Percentiles rank a stretch among this genome's conserved stretches.
phyloP scores from a whole-genome alignment of 495 filamentous ascomycete genomes.

The Rusavskia elegans region DNA sequence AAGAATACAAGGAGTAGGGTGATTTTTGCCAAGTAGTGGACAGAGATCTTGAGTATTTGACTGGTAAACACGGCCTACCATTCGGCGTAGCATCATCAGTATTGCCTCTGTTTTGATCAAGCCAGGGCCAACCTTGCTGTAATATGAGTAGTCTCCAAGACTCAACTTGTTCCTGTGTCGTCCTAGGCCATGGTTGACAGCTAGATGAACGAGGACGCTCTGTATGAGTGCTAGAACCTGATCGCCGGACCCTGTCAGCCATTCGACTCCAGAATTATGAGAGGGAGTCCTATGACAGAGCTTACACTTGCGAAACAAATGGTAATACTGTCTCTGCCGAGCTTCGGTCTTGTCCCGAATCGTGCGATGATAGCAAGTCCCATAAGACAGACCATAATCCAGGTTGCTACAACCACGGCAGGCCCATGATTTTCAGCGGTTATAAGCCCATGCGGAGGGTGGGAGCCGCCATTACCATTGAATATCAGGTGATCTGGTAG shows the following conservation, averaged over 20 bases:
- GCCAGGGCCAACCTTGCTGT: neutral
- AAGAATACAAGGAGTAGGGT: neutral
- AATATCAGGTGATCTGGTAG: neutral
- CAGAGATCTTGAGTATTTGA: neutral
- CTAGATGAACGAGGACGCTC: neutral
- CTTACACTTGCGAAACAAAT: neutral
- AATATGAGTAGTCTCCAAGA: neutral
- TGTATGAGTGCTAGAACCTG: neutral
- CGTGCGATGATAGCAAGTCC: conserved; percentile 5
- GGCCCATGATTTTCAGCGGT: conserved; percentile 7
- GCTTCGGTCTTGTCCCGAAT: neutral
- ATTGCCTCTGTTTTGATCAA: neutral
- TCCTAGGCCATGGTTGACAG: neutral
- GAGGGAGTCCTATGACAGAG: neutral
- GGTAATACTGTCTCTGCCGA: neutral
- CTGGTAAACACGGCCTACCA: neutral
- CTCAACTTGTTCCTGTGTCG: neutral
- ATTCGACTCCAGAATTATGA: no score
- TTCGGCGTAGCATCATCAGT: neutral
- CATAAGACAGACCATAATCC: conserved; percentile 8
- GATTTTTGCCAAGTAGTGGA: neutral
- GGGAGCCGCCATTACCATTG: conserved; percentile 6
- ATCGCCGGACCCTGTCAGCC: neutral
- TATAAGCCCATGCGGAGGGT: conserved; percentile 6
- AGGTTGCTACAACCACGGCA: conserved; percentile 7